Evolutionary conservation across 140 eudicot genomes (phyloP).

Genomic region (Cichorium intybus): DNA sequence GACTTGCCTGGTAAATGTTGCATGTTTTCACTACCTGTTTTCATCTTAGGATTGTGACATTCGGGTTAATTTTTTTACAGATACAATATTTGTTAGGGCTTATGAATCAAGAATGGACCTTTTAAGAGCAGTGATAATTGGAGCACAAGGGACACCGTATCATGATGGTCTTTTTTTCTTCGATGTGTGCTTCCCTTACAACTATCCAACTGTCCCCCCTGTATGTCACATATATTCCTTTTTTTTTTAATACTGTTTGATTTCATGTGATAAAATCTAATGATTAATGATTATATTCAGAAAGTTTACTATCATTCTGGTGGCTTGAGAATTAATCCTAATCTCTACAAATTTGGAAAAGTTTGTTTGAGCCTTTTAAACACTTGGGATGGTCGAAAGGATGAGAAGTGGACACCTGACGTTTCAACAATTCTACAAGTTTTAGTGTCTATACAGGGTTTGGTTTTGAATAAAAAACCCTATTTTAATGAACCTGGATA

Average conservation of each 20-base stretch:
- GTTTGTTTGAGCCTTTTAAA: conserved; percentile 81
- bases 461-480: conserved; percentile 71
- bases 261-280: conserved; percentile 4
- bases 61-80: conserved; percentile 30
- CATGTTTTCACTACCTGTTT: conserved; percentile 7
- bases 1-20: conserved; percentile 64
- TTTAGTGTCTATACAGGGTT: conserved; percentile 81
- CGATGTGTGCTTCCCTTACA: conserved; percentile 65
- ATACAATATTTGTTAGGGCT: conserved; percentile 69
- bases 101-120: conserved; percentile 92
- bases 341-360: conserved; percentile 58
- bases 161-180: conserved; percentile 95
- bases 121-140: conserved; percentile 78
- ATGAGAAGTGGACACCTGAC: conserved; percentile 73
- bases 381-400: conserved; percentile 64
- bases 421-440: conserved; percentile 79
- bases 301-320: conserved; percentile 68
- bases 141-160: conserved; percentile 94
- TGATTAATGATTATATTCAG: conserved; percentile 34
- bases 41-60: not conserved
- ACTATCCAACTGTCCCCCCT: conserved; percentile 70
- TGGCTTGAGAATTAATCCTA: conserved; percentile 75
- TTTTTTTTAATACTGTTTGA: not conserved
- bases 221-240: conserved; percentile 30
- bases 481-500: conserved; percentile 70